phyloP scores from a whole-genome alignment of 352 stramenopile genomes.

The Globisporangium parvum region DNA sequence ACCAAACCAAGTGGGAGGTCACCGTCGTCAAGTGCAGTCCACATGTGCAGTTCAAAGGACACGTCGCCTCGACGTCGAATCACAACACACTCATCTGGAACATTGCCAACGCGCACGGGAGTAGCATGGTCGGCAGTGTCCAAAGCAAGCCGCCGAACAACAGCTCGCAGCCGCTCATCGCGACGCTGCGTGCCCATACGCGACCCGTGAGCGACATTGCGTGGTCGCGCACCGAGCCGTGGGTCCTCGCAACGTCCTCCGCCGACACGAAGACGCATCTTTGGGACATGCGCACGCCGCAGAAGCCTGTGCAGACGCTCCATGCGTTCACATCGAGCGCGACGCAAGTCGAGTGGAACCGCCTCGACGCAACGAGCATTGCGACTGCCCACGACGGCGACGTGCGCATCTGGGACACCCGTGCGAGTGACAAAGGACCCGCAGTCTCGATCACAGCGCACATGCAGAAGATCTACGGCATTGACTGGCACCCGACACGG shows the following conservation, averaged over 20 bases:
- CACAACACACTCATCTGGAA: slow-evolving; percentile 82
- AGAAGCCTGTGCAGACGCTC: slow-evolving; percentile 64
- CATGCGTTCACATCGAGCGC: slow-evolving; percentile 62
- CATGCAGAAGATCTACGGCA: slow-evolving; percentile 79
- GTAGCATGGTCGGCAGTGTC: slow-evolving; percentile 1
- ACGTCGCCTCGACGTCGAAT: slow-evolving; percentile 77
- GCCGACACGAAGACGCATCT: slow-evolving; percentile 74
- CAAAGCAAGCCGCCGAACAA: slow-evolving; percentile 9
- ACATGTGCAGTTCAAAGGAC: slow-evolving; percentile 50
- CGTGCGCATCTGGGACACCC: slow-evolving; percentile 73
- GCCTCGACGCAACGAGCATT: slow-evolving; percentile 51
- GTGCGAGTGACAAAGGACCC: slow-evolving; percentile 41
- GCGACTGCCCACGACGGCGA: slow-evolving; percentile 80
- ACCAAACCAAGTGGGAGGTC: slow-evolving; percentile 81
- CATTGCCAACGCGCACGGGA: slow-evolving; percentile 25
- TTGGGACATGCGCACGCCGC: slow-evolving; percentile 75
- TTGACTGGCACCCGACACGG: slow-evolving; percentile 77
- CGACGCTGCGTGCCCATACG: slow-evolving; percentile 69
- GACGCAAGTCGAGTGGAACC: slow-evolving; percentile 74
- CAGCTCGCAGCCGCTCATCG: slow-evolving; percentile 43
- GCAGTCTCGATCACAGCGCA: slow-evolving; percentile 65
- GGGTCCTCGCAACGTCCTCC: slow-evolving; percentile 70
- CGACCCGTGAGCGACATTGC: slow-evolving; percentile 68
- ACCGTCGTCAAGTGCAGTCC: slow-evolving; percentile 77
- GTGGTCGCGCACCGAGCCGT: slow-evolving; percentile 70